Conservation (phyloP, 2,329 filamentous ascomycete genomes). For the Aspergillus vadensis region DNA sequence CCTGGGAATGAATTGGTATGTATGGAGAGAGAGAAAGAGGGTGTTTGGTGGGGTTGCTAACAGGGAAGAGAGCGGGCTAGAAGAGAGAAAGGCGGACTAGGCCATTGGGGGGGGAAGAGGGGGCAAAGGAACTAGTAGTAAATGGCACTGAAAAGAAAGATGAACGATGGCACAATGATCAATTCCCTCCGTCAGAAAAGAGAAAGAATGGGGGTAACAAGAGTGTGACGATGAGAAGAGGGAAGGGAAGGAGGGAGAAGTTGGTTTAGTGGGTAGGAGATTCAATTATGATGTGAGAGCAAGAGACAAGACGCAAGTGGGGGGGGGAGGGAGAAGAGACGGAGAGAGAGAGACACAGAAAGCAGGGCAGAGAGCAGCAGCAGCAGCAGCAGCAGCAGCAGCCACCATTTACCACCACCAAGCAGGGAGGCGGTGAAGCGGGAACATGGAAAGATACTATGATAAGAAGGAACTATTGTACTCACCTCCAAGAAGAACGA, state of each 20-base stretch:
- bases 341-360: background rate
- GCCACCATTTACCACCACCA: background rate
- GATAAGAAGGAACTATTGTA: background rate
- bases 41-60: background rate
- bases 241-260: background rate
- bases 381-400: too few relatives aligned
- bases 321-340: background rate
- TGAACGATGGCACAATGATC: background rate
- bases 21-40: background rate
- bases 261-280: background rate
- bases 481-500: background rate
- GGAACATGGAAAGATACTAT: background rate
- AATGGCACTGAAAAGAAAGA: background rate
- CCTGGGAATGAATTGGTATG: constrained; percentile 11
- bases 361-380: background rate
- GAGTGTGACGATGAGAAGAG: background rate
- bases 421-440: constrained; percentile 15
- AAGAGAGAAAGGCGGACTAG: constrained; percentile 11
- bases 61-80: background rate
- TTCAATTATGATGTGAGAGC: background rate
- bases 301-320: background rate
- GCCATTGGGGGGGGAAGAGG: constrained; percentile 10
- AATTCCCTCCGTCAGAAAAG: background rate
- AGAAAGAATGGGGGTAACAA: background rate
- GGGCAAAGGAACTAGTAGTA: background rate